Conservation (phyloP, 1,284 basidiomycete species). For the Ustilago lituana region DNA sequence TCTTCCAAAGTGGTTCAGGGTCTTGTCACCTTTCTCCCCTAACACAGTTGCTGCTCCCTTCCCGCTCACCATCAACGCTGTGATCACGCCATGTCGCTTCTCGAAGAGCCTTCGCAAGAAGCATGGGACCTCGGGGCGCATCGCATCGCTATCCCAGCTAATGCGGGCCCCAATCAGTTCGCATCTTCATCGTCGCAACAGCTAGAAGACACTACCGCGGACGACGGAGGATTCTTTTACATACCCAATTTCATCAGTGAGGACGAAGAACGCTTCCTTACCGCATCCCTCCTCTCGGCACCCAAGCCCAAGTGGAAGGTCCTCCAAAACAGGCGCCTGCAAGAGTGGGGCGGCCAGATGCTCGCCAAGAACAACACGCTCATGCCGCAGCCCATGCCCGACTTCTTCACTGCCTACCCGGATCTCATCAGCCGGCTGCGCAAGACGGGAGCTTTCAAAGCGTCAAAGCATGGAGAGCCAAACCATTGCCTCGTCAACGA, state of each 20-base stretch:
- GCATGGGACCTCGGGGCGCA: constrained; percentile 30
- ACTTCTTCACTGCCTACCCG: constrained; percentile 74
- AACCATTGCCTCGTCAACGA: constrained; percentile 79
- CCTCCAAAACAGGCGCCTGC: constrained; percentile 72
- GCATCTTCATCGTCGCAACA: constrained; percentile 12
- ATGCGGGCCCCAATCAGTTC: constrained; percentile 31
- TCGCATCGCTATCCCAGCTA: constrained; percentile 25
- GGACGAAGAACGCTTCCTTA: constrained; percentile 81
- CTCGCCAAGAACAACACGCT: constrained; percentile 73
- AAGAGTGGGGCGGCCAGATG: constrained; percentile 73
- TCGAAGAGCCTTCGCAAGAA: constrained; percentile 22
- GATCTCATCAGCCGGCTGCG: constrained; percentile 77
- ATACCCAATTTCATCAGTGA: constrained; percentile 81
- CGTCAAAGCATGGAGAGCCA: constrained; percentile 75
- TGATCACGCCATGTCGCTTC: constrained; percentile 21
- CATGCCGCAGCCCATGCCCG: constrained; percentile 75
- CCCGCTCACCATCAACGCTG: background rate
- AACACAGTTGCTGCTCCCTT: background rate
- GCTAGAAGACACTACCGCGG: background rate
- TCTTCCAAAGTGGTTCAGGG: no score
- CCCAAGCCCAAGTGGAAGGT: constrained; percentile 86
- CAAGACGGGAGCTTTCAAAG: constrained; percentile 73
- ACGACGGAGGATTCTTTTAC: constrained; percentile 59
- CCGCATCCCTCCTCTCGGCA: constrained; percentile 75
- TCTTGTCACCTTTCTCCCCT: no score